phyloP scores from a whole-genome alignment of 257 asterid species.

The Orobanche coerulescens region DNA sequence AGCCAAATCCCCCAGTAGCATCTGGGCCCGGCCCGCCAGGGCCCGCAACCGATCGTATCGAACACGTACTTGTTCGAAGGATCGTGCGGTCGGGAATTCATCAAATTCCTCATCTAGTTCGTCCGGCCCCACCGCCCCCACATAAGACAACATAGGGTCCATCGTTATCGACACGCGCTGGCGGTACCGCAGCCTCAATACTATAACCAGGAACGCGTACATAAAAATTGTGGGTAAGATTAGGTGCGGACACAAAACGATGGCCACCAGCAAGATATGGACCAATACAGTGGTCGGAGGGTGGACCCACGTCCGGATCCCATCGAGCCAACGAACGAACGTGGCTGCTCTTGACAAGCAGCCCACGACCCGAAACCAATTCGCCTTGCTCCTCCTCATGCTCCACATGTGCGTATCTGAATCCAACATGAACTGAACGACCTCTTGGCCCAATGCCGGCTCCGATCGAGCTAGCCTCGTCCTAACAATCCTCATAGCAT shows the following conservation, averaged over 20 bases:
- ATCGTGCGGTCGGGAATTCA: conserved; percentile 55
- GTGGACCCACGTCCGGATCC: conserved; percentile 58
- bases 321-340: conserved; percentile 59
- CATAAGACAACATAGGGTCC: conserved; percentile 54
- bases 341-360: conserved; percentile 67
- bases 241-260: conserved; percentile 69
- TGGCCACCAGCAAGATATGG: conserved; percentile 52
- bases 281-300: conserved; percentile 64
- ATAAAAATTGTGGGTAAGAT: conserved; percentile 56
- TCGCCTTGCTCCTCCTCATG: conserved; percentile 90
- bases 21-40: conserved; percentile 80
- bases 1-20: conserved; percentile 68
- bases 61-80: conserved; percentile 47
- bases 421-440: conserved; percentile 82
- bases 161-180: conserved; percentile 45
- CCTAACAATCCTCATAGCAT: conserved; percentile 69
- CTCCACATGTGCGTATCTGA: conserved; percentile 85
- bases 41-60: conserved; percentile 74
- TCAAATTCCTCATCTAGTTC: conserved; percentile 88
- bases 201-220: conserved; percentile 61
- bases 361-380: conserved; percentile 78
- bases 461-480: conserved; percentile 70
- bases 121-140: conserved; percentile 60
- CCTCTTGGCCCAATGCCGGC: conserved; percentile 79
- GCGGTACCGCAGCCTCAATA: conserved; percentile 48